Evolutionary conservation across 257 asterid genomes (phyloP).

Genomic region (Datura wrightii): DNA sequence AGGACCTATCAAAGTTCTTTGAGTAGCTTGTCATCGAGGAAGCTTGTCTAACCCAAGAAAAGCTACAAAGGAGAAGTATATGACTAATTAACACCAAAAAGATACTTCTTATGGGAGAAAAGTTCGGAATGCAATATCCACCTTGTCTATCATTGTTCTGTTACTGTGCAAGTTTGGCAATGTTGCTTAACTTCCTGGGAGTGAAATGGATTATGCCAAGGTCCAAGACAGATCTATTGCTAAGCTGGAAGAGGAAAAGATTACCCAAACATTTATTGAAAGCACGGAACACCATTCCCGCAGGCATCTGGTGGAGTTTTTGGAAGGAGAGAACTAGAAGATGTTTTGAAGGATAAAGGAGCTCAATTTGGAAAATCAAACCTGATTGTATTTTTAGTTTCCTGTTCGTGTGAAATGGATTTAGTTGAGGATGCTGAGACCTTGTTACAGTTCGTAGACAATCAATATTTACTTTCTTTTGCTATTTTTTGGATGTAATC

Average conservation of each 20-base stretch:
- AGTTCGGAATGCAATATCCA: not conserved
- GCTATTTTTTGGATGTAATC: not conserved
- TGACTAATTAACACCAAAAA: not conserved
- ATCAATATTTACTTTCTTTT: not conserved
- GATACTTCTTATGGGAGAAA: not conserved
- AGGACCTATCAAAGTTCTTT: not conserved
- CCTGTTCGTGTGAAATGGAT: not conserved
- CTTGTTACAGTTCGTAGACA: not conserved
- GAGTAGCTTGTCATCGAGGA: not conserved
- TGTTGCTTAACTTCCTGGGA: not conserved
- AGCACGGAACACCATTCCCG: not conserved
- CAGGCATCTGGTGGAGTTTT: not conserved
- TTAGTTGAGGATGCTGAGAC: not conserved
- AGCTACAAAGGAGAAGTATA: not conserved
- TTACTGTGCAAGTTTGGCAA: not conserved
- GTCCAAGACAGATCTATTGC: not conserved
- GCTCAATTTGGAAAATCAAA: not conserved
- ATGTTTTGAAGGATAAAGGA: not conserved
- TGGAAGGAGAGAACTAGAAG: not conserved
- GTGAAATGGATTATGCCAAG: not conserved
- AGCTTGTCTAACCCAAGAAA: not conserved
- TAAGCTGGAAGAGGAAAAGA: not conserved
- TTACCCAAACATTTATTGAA: not conserved
- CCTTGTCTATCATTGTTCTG: not conserved
- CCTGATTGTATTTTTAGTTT: not conserved